Evolutionary conservation across 2,329 filamentous ascomycete genomes (phyloP), one percentile per base, ranked within the genome.

Genomic region (Fusarium sambucinum): DNA sequence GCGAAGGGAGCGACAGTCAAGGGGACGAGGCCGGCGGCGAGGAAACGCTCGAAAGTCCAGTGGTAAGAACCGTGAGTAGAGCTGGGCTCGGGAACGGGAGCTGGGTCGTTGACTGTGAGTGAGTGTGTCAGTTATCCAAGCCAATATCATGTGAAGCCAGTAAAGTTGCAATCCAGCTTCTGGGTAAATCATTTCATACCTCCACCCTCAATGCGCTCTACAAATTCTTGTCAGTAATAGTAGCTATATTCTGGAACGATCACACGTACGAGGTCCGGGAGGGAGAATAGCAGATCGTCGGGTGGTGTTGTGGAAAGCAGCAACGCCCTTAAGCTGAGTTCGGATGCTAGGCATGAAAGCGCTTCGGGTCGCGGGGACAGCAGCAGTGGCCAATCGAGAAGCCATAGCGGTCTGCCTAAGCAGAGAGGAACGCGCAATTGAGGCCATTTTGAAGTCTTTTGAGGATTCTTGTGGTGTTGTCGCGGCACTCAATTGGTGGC

Each of bases 31-130:
- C 89, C 91, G 59, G 88, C 90, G 59, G 93, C 90, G 74, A 98
- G 83, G 58, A 93, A 79, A 77, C 93, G 94, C 86, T 99, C 96
- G 77, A 97, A 97, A 63, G 92, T 92, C 96, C 96, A 99, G 87
- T 99, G 96, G 85, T 98, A 99, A 81, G 92, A 96, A 74, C 96
- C 96, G 83, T 99, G 93, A 57, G 89, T 84, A 41, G 95, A 89
- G 73, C 87, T 88, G 54, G 92, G 82, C 23, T 87, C 78, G 45
- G 94, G 94, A 25, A 97, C 81, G 38, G 88, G 88, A 32, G 88
- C 92, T 57, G 96, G 88, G 77, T 98, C 94, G 83, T 99, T 99
- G 78, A 94, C 93, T 91, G 6, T 40, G 47, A 44, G 21, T 47
- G 25, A 33, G 56, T 68, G 56, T 68, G 46, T 64, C 23, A 64